phyloP scores from a whole-genome alignment of 2,329 filamentous ascomycete genomes.

The Cercospora brassicicola region DNA sequence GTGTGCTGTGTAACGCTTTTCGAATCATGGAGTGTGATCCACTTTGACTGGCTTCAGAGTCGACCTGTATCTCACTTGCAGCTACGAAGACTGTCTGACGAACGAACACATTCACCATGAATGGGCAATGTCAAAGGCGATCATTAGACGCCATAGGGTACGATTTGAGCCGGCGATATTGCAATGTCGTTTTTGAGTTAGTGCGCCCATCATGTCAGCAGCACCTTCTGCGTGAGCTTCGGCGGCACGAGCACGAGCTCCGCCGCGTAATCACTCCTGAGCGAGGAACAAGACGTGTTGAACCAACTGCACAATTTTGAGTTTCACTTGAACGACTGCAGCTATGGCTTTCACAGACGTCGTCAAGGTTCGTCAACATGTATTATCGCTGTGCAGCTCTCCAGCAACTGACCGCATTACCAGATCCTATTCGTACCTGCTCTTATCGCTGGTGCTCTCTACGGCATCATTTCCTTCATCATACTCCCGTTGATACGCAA shows the following conservation, averaged over 20 bases:
- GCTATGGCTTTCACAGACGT: slow-evolving; percentile 30
- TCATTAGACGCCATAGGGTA: background rate
- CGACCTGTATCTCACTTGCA: background rate
- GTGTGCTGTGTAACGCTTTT: too few species aligned
- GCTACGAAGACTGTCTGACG: background rate
- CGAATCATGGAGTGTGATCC: too few species aligned
- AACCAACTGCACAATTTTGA: background rate
- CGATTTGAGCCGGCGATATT: background rate
- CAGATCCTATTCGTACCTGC: slow-evolving; percentile 50
- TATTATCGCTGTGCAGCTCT: background rate
- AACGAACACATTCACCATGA: too few species aligned
- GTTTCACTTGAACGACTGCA: background rate
- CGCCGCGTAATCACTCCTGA: slow-evolving; percentile 3
- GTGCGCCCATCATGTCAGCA: background rate
- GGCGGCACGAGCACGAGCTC: background rate
- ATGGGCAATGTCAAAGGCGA: background rate
- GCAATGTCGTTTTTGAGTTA: background rate
- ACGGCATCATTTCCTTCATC: slow-evolving; percentile 44
- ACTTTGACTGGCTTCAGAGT: too few species aligned
- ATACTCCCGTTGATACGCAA: slow-evolving; percentile 48
- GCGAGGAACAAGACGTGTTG: background rate
- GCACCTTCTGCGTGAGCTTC: background rate
- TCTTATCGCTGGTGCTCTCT: slow-evolving; percentile 46
- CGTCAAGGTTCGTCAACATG: slow-evolving; percentile 27
- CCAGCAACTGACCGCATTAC: slow-evolving; percentile 6